A percentile compares a stretch with the other conserved stretches of the same genome.
These are phyloP conservation scores for Daedaleopsis nitida DNA, from an alignment of 768 basidiomycete genomes.

Conservation along the genomic window DNA sequence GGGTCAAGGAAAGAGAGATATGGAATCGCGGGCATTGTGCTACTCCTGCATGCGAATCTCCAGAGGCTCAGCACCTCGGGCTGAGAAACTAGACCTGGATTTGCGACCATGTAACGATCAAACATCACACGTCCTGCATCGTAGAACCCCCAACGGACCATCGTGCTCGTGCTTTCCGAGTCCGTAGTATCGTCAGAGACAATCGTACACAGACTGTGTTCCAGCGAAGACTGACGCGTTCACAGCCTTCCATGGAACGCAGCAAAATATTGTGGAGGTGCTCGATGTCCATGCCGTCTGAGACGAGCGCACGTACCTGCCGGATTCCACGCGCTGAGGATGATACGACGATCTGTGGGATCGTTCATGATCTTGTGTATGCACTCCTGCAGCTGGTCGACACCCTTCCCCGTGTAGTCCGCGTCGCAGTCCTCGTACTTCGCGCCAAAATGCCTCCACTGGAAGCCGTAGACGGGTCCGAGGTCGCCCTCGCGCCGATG, in stretches of 20 bases:
- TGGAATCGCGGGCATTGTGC: too few species aligned
- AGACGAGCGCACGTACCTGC: slow-evolving; percentile 65
- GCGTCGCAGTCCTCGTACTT: slow-evolving; percentile 72
- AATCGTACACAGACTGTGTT: background rate
- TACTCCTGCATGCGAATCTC: too few species aligned
- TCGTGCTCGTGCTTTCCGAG: too few species aligned
- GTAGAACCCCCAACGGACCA: too few species aligned
- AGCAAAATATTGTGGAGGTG: background rate
- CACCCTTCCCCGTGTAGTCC: slow-evolving; percentile 81
- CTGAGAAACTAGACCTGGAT: too few species aligned
- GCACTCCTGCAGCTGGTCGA: slow-evolving; percentile 89
- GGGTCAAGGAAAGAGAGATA: too few species aligned
- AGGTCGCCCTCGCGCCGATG: slow-evolving; percentile 90
- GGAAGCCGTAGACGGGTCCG: slow-evolving; percentile 96
- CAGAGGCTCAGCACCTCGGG: too few species aligned
- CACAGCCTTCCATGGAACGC: too few species aligned
- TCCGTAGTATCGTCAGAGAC: too few species aligned
- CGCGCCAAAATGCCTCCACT: slow-evolving; percentile 95
- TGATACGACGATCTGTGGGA: slow-evolving; percentile 92
- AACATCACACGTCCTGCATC: too few species aligned
- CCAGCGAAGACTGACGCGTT: background rate
- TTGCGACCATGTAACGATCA: too few species aligned
- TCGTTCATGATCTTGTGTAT: slow-evolving; percentile 90
- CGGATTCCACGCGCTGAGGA: slow-evolving; percentile 97
- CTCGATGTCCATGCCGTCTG: background rate